phyloP scores from a whole-genome alignment of 768 basidiomycete species.

The Boletus tylopilopsis region DNA sequence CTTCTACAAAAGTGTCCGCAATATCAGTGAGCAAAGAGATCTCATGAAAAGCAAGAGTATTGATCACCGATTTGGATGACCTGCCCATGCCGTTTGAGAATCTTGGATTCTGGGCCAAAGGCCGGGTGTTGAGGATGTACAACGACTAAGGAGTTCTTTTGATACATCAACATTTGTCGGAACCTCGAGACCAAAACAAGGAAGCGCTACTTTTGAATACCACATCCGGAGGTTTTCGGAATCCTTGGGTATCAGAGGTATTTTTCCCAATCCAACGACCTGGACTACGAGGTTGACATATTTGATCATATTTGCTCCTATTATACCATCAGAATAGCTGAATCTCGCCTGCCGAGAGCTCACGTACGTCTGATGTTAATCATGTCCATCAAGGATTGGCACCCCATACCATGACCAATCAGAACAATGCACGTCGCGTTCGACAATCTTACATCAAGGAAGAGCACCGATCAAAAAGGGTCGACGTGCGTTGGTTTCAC shows the following conservation, averaged over 20 bases:
- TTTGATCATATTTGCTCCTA: constrained; percentile 54
- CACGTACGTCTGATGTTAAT: constrained; percentile 64
- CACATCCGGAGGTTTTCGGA: constrained; percentile 58
- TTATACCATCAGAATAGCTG: background rate
- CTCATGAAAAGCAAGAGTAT: background rate
- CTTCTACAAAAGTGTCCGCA: constrained; percentile 39
- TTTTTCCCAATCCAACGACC: constrained; percentile 62
- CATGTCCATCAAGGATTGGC: constrained; percentile 70
- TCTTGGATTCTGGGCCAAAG: constrained; percentile 35
- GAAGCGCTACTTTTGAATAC: constrained; percentile 60
- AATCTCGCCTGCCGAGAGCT: background rate
- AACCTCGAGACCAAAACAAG: constrained; percentile 10
- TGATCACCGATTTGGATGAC: constrained; percentile 58
- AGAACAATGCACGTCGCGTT: constrained; percentile 70
- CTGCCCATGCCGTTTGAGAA: constrained; percentile 60
- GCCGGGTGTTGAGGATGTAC: constrained; percentile 62
- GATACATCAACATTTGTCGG: constrained; percentile 6
- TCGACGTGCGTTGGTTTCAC: constrained; percentile 24
- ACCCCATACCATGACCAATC: constrained; percentile 86
- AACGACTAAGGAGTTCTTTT: constrained; percentile 68
- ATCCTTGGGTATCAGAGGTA: constrained; percentile 53
- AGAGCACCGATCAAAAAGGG: background rate
- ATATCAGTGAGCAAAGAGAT: background rate
- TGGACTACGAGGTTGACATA: constrained; percentile 72
- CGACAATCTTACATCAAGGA: constrained; percentile 50